Base-by-base conservation (phyloP, 2,329 filamentous ascomycete genomes). In the Diaporthe capsici region DNA sequence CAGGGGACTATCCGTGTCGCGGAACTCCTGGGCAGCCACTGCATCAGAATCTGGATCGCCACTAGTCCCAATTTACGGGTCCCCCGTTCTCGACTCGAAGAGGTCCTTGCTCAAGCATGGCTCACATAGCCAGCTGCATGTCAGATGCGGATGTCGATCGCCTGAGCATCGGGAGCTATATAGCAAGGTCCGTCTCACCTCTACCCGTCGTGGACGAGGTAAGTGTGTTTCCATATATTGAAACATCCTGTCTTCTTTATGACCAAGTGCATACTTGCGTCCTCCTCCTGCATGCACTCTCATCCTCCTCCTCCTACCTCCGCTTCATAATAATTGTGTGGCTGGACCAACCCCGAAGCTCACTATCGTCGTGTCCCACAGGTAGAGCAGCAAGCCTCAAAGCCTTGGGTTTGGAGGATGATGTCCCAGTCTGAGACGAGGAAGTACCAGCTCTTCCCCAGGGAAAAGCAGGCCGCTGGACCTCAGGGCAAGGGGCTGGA, bases 381-480 rank as follows among this genome's bases (percentile, higher is more conserved):
- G 58, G 53, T 74, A 34, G 71, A 78, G 75, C 73, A 82, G 78
- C 79, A 83, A 80, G 79, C 79, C 34, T 82, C 86, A 75, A 91
- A 89, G 83, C 84, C 88, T 20, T 88, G 87, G 79, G 81, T 86
- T 65, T 91, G 89, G 89, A 91, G 89, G 81, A 91, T 92, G 81
- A 91, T 92, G 89, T 87, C 90, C 77, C 88, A 90, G 76, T 82
- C 88, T 15, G 88, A 90, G 60, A 81, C 84, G 9, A 87, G 88
- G 75, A 92, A 90, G 83, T 92, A 92, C 78, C 90, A 92, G 81
- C 85, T 92, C 55, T 92, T 92, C 79, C 88, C 90, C 76, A 88
- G 85, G 80, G 85, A 90, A 76, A 89, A 85, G 78, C 88, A 87
- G 79, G 82, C 86, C 82, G 74, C 82, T 81, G 34, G 83, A 84